Evolutionary conservation across 2,329 filamentous ascomycete species (phyloP).

Genomic region (Aspergillus unguis): DNA sequence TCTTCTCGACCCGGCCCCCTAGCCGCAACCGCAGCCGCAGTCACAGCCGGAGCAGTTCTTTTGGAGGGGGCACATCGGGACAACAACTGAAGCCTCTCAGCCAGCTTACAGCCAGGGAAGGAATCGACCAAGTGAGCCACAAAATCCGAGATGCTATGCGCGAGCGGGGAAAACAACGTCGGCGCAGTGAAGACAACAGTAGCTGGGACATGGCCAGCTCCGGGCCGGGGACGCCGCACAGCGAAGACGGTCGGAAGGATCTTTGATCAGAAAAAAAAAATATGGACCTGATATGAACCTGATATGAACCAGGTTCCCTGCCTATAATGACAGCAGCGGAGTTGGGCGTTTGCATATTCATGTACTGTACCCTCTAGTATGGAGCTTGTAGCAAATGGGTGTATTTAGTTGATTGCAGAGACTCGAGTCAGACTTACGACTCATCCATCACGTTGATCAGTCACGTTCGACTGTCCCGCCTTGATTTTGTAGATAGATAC

Average conservation of each 20-base stretch:
- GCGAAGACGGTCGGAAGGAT: conserved; percentile 38
- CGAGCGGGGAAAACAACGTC: conserved; percentile 17
- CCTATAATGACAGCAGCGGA: conserved; percentile 18
- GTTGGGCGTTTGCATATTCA: conserved; percentile 17
- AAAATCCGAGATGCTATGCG: conserved; percentile 21
- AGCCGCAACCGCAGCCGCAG: conserved; percentile 18
- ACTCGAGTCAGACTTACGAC: no score
- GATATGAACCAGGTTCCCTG: conserved; percentile 2
- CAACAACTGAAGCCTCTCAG: conserved; percentile 17
- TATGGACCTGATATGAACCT: not conserved
- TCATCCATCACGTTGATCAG: no score
- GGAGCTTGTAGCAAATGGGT: not conserved
- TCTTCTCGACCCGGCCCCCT: conserved; percentile 79
- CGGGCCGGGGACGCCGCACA: conserved; percentile 34
- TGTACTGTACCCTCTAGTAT: conserved; percentile 7
- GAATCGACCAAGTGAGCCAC: conserved; percentile 16
- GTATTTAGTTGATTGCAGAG: no score
- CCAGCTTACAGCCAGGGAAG: conserved; percentile 15
- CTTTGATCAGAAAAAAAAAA: conserved; percentile 18
- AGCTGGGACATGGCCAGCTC: conserved; percentile 42
- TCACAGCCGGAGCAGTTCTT: conserved; percentile 16
- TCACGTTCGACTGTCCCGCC: no score
- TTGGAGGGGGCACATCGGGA: conserved; percentile 12
- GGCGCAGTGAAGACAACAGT: conserved; percentile 20
- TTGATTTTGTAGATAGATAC: no score